phyloP scores from a whole-genome alignment of 306 rosid genomes.

The Glycyrrhiza uralensis region DNA sequence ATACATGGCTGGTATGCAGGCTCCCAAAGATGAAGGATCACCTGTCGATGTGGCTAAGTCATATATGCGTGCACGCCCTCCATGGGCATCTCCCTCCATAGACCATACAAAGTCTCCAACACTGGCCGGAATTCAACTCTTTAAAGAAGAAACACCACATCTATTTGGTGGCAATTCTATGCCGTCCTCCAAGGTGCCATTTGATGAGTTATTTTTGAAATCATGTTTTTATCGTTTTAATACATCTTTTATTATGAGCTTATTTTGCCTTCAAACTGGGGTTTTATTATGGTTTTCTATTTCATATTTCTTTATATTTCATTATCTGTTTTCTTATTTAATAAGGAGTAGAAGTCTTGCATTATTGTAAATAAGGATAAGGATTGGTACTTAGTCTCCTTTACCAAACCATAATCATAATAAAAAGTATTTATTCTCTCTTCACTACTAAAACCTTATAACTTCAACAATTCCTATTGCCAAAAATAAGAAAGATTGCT shows the following conservation, averaged over 20 bases:
- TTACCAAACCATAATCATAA: background rate
- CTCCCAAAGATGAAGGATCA: slow-evolving; percentile 67
- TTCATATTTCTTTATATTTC: too few relatives aligned
- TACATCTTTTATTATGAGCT: background rate
- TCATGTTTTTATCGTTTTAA: background rate
- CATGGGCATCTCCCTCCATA: slow-evolving; percentile 82
- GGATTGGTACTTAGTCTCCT: background rate
- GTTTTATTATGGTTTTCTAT: too few relatives aligned
- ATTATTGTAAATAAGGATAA: background rate
- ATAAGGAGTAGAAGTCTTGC: background rate
- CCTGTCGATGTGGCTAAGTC: slow-evolving; percentile 88
- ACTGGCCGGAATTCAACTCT: slow-evolving; percentile 53
- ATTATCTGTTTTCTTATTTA: too few relatives aligned
- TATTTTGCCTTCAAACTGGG: background rate
- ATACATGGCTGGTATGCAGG: slow-evolving; percentile 46
- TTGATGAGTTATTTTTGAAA: slow-evolving; percentile 2
- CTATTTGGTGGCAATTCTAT: slow-evolving; percentile 52
- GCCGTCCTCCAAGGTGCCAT: slow-evolving; percentile 64
- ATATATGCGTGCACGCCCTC: slow-evolving; percentile 80
- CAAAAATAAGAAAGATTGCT: background rate
- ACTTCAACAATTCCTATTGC: background rate
- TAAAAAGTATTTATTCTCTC: background rate
- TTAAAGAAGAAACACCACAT: slow-evolving; percentile 62
- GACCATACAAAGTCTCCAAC: slow-evolving; percentile 53
- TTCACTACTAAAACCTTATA: background rate